Evolutionary conservation across 106 monocot species (phyloP).

Genomic region (Hemerocallis citrina): DNA sequence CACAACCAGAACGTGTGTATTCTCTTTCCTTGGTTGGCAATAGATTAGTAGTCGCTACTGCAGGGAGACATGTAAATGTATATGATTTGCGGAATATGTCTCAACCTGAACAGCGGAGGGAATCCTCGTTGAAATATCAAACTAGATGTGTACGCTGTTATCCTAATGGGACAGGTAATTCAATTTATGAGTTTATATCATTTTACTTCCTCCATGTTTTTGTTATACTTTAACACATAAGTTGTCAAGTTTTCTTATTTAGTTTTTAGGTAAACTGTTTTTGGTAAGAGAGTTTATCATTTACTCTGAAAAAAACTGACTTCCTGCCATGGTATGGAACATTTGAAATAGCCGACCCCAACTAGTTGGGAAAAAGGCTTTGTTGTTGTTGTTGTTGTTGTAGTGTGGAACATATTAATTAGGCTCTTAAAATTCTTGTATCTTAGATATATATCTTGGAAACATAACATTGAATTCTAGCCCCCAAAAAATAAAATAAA

Average conservation of each 20-base stretch:
- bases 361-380: no score
- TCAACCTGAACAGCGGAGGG: slow-evolving; percentile 86
- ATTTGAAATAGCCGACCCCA: no score
- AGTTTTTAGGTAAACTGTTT: neutral
- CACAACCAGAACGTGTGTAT: slow-evolving; percentile 91
- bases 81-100: slow-evolving; percentile 98
- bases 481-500: no score
- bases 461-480: no score
- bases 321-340: neutral
- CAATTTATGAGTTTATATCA: neutral
- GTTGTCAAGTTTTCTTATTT: neutral
- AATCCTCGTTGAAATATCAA: slow-evolving; percentile 97
- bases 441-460: neutral
- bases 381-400: no score
- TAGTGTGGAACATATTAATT: no score
- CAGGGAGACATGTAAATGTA: slow-evolving; percentile 95
- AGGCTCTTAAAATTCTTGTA: neutral
- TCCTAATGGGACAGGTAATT: slow-evolving; percentile 92
- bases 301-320: neutral
- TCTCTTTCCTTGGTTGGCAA: slow-evolving; percentile 84
- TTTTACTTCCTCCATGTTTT: neutral
- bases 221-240: no score
- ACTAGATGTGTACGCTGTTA: slow-evolving; percentile 96
- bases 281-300: neutral
- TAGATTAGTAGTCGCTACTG: slow-evolving; percentile 84